phyloP scores from a whole-genome alignment of 2,329 filamentous ascomycete species.

The Trichophyton equinum region DNA sequence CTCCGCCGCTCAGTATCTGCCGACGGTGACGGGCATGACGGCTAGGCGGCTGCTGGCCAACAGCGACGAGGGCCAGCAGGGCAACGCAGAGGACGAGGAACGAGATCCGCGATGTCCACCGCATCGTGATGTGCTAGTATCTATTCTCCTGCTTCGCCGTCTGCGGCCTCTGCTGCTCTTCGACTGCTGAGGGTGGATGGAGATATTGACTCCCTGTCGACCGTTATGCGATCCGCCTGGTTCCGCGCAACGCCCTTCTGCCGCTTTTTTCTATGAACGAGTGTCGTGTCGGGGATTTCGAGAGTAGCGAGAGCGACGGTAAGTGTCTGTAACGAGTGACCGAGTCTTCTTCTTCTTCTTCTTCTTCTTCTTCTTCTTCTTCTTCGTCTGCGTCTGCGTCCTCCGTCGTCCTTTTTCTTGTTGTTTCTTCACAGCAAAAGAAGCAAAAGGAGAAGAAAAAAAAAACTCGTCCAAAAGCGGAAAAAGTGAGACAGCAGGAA shows the following conservation, averaged over 20 bases:
- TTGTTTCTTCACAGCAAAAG: not conserved
- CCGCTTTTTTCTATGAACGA: not conserved
- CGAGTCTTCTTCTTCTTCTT: not conserved
- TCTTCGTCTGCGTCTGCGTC: not conserved
- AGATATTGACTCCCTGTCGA: not conserved
- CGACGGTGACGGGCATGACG: slow-evolving; percentile 4
- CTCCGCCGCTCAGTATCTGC: not conserved
- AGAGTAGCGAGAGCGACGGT: not conserved
- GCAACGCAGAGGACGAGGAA: slow-evolving; percentile 12
- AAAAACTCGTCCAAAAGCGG: not conserved
- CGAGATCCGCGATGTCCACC: slow-evolving; percentile 12
- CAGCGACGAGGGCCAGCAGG: slow-evolving; percentile 11
- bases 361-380: not conserved
- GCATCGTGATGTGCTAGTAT: slow-evolving; percentile 9
- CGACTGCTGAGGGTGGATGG: too few species aligned
- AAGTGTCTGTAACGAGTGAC: not conserved
- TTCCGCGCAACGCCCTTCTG: not conserved
- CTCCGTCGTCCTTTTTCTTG: not conserved
- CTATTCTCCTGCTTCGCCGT: not conserved
- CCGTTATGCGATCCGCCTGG: not conserved
- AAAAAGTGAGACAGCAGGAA: not conserved
- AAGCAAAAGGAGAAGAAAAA: not conserved
- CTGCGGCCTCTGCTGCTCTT: too few species aligned
- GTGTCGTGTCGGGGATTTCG: not conserved
- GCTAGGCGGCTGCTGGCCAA: not conserved